A percentile compares a stretch with the other conserved stretches of the same genome.
Conservation (phyloP, 805 yeast species). For the Pichia gijzeniarum region DNA sequence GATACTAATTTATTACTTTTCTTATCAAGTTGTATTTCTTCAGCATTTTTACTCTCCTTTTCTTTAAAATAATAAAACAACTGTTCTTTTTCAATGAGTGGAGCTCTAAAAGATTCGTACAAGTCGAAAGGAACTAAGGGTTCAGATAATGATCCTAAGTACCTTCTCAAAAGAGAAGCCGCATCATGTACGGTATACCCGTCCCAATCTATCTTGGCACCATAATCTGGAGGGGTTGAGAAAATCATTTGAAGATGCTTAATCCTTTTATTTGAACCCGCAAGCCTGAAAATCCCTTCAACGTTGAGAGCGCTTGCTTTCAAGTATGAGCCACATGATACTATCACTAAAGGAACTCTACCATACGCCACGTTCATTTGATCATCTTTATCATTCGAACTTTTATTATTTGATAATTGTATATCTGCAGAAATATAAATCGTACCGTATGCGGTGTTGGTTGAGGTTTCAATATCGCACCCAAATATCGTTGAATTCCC, state of each 20-base stretch:
- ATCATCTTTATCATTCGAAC: conserved; percentile 43
- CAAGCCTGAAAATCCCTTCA: conserved; percentile 90
- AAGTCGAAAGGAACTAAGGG: conserved; percentile 77
- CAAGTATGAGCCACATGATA: conserved; percentile 84
- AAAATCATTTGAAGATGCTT: conserved; percentile 79
- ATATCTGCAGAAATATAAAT: conserved; percentile 46
- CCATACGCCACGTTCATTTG: conserved; percentile 61
- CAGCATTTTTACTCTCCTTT: conserved; percentile 32
- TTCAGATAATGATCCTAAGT: conserved; percentile 81
- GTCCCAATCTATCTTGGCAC: conserved; percentile 83
- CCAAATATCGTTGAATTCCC: conserved; percentile 66
- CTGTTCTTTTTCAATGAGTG: conserved; percentile 59
- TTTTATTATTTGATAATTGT: conserved; percentile 19
- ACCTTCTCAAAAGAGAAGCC: conserved; percentile 82
- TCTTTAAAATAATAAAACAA: conserved; percentile 60
- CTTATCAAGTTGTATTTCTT: conserved; percentile 14
- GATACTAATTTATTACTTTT: conserved; percentile 18
- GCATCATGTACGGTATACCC: conserved; percentile 96
- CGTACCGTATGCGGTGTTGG: conserved; percentile 69
- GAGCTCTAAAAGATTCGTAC: conserved; percentile 75
- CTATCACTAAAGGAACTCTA: conserved; percentile 87
- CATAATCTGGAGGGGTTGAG: conserved; percentile 84
- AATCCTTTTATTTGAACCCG: conserved; percentile 84
- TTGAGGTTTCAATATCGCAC: conserved; percentile 63
- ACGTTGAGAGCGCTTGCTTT: conserved; percentile 71